A percentile compares a stretch with the other conserved stretches of the same genome.
phyloP scores from a whole-genome alignment of 495 filamentous ascomycete species.

The Hypomontagnella monticulosa region DNA sequence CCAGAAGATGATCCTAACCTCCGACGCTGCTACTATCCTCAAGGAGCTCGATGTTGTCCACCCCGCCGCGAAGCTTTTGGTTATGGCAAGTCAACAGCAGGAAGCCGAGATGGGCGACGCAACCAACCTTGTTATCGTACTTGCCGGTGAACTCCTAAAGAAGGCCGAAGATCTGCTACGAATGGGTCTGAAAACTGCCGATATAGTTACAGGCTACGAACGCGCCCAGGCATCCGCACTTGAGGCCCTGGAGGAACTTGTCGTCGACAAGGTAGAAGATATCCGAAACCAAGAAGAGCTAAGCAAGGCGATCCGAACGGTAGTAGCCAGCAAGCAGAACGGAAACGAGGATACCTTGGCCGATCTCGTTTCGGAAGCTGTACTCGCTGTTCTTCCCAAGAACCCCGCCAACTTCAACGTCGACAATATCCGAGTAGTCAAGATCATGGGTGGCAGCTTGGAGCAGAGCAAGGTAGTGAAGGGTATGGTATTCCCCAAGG shows the following conservation, averaged over 20 bases:
- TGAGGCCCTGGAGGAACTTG: conserved; percentile 84
- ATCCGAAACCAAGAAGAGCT: conserved; percentile 81
- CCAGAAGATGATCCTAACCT: conserved; percentile 99
- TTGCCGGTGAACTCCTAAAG: conserved; percentile 95
- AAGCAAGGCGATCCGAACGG: conserved; percentile 94
- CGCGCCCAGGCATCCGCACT: conserved; percentile 89
- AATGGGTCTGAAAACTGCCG: conserved; percentile 95
- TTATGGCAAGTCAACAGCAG: conserved; percentile 99
- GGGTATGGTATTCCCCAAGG: conserved; percentile 97
- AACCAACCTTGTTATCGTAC: conserved; percentile 95
- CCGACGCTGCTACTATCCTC: conserved; percentile 96
- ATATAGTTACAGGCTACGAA: conserved; percentile 96
- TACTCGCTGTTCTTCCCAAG: conserved; percentile 93
- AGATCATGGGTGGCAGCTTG: conserved; percentile 98
- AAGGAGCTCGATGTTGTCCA: conserved; percentile 98
- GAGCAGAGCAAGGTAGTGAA: conserved; percentile 93
- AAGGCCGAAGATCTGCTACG: conserved; percentile 96
- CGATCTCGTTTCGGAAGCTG: conserved; percentile 87
- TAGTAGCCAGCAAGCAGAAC: conserved; percentile 95
- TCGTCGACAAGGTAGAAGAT: conserved; percentile 89
- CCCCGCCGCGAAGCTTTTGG: conserved; percentile 96
- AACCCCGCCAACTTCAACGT: conserved; percentile 99
- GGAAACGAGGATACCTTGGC: conserved; percentile 91
- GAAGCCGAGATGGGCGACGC: conserved; percentile 99
- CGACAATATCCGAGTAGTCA: conserved; percentile 98